Base-by-base conservation (phyloP, 2,329 filamentous ascomycete species). In the Colletotrichum australisinense region DNA sequence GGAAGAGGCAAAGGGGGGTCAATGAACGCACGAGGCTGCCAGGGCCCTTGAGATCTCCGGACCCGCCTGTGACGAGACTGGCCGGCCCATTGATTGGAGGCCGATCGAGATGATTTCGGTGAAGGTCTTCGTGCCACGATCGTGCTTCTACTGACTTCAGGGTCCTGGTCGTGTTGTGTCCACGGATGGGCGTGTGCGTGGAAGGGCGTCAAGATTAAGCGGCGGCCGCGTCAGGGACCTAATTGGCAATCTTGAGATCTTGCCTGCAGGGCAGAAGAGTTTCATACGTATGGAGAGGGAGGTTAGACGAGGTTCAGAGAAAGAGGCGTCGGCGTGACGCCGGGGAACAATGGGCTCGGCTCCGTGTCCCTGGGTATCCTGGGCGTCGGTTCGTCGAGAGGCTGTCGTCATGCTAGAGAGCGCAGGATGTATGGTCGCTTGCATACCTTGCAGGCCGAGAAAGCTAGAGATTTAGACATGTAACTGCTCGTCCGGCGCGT, bases 271-370 rank as follows among this genome's bases (percentile, higher is more conserved):
- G 42, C 5, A 42, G 24, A 46, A 16, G 59, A 32, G 66, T 11
- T 12, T 26, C n/a, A 46, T 26, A 55, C 5, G 24, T 9, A 22
- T 22, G 8, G 26, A 49, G 7, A 46, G 59, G 26, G 63, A 68
- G 52, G 46, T 38, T 24, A 19, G 42, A 35, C 19, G 30, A 56
- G 35, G 22, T n/a, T 24, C 53, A 53, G 46, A 49, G 30, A 28
- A 59, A 35, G 56, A 49, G 38, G 46, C 57, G 28, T 42, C 38
- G 38, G 73, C 73, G 73, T 74, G 26, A 75, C 73, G 73, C 73
- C 59, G 38, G 22, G 59, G 46, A 9, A 42, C 26, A 30, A 56
- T 38, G 30, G 28, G 56, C 26, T 28, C 22, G 22, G 52, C 32
- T 53, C 35, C 55, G 16, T 24, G 53, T 19, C 52, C 52, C 26